A percentile compares a stretch with the other conserved stretches of the same genome.
Conservation (phyloP, 768 basidiomycete species). For the Hysterangium stoloniferum region DNA sequence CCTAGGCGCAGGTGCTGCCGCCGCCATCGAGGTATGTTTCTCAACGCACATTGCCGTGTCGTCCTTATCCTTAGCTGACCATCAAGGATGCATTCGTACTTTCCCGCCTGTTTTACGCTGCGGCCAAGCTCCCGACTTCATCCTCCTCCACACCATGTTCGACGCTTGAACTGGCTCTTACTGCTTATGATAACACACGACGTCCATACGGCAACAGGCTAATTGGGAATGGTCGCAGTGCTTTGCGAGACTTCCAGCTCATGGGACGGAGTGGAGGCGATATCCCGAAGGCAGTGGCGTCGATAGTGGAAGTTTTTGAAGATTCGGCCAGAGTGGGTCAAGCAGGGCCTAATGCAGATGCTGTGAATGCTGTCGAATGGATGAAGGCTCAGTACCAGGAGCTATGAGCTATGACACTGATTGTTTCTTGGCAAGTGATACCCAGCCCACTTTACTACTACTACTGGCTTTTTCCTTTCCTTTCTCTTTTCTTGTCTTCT, state of each 20-base stretch:
- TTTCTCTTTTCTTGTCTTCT: too few species aligned
- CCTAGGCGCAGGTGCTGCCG: constrained; percentile 41
- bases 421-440: too few species aligned
- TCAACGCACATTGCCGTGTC: not conserved
- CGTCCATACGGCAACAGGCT: constrained; percentile 19
- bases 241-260: constrained; percentile 4
- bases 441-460: too few species aligned
- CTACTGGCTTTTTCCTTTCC: too few species aligned
- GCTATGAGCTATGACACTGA: too few species aligned
- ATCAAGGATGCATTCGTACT: constrained; percentile 25
- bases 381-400: constrained; percentile 2
- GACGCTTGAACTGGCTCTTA: constrained; percentile 23
- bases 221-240: not conserved
- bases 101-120: constrained; percentile 22
- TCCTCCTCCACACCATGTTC: constrained; percentile 16
- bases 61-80: not conserved
- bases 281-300: not conserved
- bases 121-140: too few species aligned
- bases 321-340: not conserved
- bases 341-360: constrained; percentile 3
- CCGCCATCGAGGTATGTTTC: constrained; percentile 38
- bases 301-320: not conserved
- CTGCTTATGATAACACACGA: constrained; percentile 26
- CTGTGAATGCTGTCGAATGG: not conserved
- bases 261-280: not conserved